Evolutionary conservation across 2,329 filamentous ascomycete species (phyloP), one percentile per base, ranked within the genome.

Genomic region (Arthrinium puccinioides): DNA sequence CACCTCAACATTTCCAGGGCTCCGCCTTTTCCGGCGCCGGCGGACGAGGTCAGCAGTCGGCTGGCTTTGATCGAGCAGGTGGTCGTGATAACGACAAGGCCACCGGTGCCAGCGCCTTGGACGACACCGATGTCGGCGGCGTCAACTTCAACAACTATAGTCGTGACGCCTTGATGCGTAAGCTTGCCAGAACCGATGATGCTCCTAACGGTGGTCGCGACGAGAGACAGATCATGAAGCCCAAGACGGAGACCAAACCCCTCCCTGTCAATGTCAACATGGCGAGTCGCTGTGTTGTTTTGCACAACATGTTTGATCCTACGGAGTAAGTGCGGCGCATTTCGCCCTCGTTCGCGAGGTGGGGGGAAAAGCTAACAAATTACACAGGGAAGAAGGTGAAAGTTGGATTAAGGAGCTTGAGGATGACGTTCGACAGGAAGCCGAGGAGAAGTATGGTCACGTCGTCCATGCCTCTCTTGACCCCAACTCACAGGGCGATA

Each of bases 141-240:
- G 90, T 98, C 64, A 97, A 97, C 68, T 97, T 97, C 83, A 95
- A 88, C 76, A 96, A 96, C 65, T 96, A 94, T 71, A 95, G 87
- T 73, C 87, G 92, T 67, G 88, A 97, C 70, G 87, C 89, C 58
- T 82, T 98, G 66, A 98, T 98, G 92, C 81, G 87, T 64, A 96
- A 97, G 69, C 85, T 98, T 65, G 89, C 92, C 59, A 83, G 92
- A 74, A 90, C 85, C 67, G 89, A 97, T 66, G 88, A 97, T 59
- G 72, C 79, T 49, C 66, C 72, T 44, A 67, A 73, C 50, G 75
- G 76, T 53, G 68, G 73, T 51, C 77, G 76, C 53, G 77, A 83
- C 50, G 79, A 86, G 64, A 76, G 77, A 59, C 82, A 84, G 62
- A 70, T 84, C 41, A 67, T 82, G 47, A 87, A 87, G 59, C 83